A percentile compares a stretch with the other conserved stretches of the same genome.
Evolutionary conservation across 257 asterid genomes (phyloP).

Genomic region (Penstemon eatonii): DNA sequence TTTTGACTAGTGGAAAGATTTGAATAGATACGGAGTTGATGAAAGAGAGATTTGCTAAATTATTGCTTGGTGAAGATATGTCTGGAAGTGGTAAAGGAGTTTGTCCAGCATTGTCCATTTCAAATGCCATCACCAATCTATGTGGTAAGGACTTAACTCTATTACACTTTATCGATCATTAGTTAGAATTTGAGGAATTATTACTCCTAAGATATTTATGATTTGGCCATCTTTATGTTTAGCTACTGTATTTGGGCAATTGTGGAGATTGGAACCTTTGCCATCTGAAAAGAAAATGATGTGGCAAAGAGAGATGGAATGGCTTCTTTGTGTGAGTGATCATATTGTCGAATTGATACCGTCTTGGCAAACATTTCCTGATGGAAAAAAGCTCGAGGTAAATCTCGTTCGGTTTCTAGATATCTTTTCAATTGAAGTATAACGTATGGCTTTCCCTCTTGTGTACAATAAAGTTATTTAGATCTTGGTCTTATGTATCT

Average conservation of each 20-base stretch:
- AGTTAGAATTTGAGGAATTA: background rate
- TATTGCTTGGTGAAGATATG: conserved; percentile 98
- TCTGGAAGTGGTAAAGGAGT: conserved; percentile 97
- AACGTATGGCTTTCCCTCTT: background rate
- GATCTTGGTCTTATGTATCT: background rate
- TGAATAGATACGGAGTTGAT: conserved; percentile 75
- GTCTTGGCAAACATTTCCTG: conserved; percentile 72
- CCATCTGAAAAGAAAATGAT: conserved; percentile 65
- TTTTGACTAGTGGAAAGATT: background rate
- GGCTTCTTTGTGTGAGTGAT: conserved; percentile 82
- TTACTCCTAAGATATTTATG: background rate
- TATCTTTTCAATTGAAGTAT: background rate
- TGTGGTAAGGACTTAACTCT: conserved; percentile 52
- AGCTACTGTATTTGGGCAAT: conserved; percentile 93
- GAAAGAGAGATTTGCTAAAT: conserved; percentile 86
- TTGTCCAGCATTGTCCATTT: conserved; percentile 80
- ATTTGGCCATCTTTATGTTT: conserved; percentile 3
- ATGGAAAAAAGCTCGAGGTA: conserved; percentile 88
- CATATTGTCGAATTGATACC: conserved; percentile 81
- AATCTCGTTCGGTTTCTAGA: background rate
- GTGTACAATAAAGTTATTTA: background rate
- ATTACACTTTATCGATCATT: background rate
- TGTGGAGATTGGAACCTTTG: conserved; percentile 94
- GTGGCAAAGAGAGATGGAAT: conserved; percentile 95
- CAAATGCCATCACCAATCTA: conserved; percentile 89